phyloP scores from a whole-genome alignment of 1,284 basidiomycete species.

The Pseudozyma thailandica region DNA sequence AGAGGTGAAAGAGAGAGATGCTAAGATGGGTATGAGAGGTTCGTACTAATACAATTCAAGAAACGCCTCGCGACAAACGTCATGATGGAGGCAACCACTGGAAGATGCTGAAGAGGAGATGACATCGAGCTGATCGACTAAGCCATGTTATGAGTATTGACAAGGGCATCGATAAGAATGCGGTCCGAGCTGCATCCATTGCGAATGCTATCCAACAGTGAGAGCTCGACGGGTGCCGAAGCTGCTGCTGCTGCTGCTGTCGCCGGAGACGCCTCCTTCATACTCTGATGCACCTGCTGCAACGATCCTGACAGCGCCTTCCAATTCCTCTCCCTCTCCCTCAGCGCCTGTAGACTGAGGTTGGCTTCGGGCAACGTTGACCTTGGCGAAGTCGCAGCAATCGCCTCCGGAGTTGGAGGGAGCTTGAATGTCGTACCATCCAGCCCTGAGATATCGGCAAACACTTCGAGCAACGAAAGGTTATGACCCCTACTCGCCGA shows the following conservation, averaged over 20 bases:
- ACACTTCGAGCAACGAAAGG: constrained; percentile 44
- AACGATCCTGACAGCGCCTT: constrained; percentile 31
- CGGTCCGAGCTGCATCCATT: constrained; percentile 29
- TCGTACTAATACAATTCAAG: too few relatives aligned
- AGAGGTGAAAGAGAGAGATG: too few relatives aligned
- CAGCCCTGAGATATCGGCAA: constrained; percentile 34
- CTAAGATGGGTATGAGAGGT: too few relatives aligned
- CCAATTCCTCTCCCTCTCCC: constrained; percentile 44
- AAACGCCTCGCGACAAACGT: too few relatives aligned
- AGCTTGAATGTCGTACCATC: constrained; percentile 42
- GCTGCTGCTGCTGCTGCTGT: too few relatives aligned
- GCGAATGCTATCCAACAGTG: constrained; percentile 21
- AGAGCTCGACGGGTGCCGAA: constrained; percentile 5
- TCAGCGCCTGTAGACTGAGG: constrained; percentile 36
- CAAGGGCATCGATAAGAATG: constrained; percentile 30
- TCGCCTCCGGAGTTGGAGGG: constrained; percentile 8
- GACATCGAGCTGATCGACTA: too few relatives aligned
- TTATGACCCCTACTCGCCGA: constrained; percentile 33
- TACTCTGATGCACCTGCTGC: constrained; percentile 24
- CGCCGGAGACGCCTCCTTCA: background rate
- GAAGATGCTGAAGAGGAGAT: too few relatives aligned
- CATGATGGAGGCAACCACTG: too few relatives aligned
- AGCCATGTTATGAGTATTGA: constrained; percentile 25
- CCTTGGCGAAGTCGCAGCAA: background rate
- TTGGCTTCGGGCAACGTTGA: constrained; percentile 19